Evolutionary conservation across 1,284 basidiomycete species (phyloP).

Genomic region (Amylostereum areolatum): DNA sequence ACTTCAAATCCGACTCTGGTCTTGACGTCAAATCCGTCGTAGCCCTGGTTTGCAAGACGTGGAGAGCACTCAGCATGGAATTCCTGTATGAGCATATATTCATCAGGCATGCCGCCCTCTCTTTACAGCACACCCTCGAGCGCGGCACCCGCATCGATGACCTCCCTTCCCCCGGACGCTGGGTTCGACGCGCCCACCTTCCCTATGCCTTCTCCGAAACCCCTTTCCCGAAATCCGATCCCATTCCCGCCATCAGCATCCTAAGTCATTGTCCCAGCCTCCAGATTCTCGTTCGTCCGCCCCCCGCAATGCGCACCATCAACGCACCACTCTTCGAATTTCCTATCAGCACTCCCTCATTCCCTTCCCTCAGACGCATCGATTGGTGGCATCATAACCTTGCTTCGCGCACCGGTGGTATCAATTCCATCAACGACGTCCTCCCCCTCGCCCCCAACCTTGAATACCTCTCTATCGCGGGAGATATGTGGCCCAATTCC

Average conservation of each 20-base stretch:
- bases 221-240: constrained; percentile 18
- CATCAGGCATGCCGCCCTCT: constrained; percentile 26
- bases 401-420: constrained; percentile 55
- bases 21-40: constrained; percentile 34
- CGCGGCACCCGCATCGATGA: constrained; percentile 19
- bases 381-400: constrained; percentile 62
- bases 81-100: constrained; percentile 51
- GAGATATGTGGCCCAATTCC: constrained; percentile 31
- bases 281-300: constrained; percentile 48
- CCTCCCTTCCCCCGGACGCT: constrained; percentile 20
- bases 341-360: constrained; percentile 35
- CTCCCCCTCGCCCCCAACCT: constrained; percentile 47
- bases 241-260: constrained; percentile 28
- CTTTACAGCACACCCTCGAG: constrained; percentile 20
- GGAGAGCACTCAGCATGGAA: constrained; percentile 37
- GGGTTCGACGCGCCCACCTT: constrained; percentile 50
- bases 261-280: constrained; percentile 42
- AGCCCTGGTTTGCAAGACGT: constrained; percentile 49
- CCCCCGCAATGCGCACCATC: constrained; percentile 15
- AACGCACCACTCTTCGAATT: constrained; percentile 43
- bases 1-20: no score
- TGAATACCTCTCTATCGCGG: constrained; percentile 51
- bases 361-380: constrained; percentile 48
- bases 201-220: constrained; percentile 49
- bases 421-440: constrained; percentile 52